A percentile compares a stretch with the other conserved stretches of the same genome.
Evolutionary conservation across 2,329 filamentous ascomycete genomes (phyloP).

Genomic region (Tolypocladium inflatum): DNA sequence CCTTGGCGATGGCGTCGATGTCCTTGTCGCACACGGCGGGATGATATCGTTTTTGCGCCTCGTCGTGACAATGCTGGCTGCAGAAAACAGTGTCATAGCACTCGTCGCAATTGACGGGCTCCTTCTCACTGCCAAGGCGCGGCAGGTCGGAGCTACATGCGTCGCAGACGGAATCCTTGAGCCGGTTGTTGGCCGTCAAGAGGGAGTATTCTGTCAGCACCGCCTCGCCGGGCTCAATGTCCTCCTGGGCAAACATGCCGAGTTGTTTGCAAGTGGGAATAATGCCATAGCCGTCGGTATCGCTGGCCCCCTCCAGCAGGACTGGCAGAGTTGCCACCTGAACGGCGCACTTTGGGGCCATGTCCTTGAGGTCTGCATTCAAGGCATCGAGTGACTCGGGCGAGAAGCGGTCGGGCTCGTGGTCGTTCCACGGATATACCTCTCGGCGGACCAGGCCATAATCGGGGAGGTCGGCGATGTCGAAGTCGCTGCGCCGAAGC

Average conservation of each 20-base stretch:
- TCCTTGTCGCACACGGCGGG: conserved; percentile 58
- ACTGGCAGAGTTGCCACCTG: conserved; percentile 66
- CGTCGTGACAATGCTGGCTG: conserved; percentile 46
- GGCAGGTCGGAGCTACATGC: conserved; percentile 73
- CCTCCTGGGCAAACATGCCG: conserved; percentile 78
- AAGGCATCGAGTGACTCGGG: conserved; percentile 59
- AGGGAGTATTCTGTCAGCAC: conserved; percentile 78
- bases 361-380: conserved; percentile 57
- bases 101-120: conserved; percentile 45
- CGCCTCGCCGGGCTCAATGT: conserved; percentile 66
- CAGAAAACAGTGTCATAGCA: conserved; percentile 61
- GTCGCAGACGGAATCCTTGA: conserved; percentile 82
- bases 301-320: conserved; percentile 47
- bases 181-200: conserved; percentile 78
- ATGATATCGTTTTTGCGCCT: conserved; percentile 52
- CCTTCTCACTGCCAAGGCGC: conserved; percentile 36
- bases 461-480: conserved; percentile 53
- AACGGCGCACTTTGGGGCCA: conserved; percentile 77
- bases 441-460: conserved; percentile 60
- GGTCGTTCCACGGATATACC: conserved; percentile 59
- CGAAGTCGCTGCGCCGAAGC: conserved; percentile 34
- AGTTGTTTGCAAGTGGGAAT: conserved; percentile 63
- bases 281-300: conserved; percentile 36
- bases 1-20: conserved; percentile 55
- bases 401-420: conserved; percentile 63